Conservation (phyloP, 805 yeast species). For the Candida andamanensis region DNA sequence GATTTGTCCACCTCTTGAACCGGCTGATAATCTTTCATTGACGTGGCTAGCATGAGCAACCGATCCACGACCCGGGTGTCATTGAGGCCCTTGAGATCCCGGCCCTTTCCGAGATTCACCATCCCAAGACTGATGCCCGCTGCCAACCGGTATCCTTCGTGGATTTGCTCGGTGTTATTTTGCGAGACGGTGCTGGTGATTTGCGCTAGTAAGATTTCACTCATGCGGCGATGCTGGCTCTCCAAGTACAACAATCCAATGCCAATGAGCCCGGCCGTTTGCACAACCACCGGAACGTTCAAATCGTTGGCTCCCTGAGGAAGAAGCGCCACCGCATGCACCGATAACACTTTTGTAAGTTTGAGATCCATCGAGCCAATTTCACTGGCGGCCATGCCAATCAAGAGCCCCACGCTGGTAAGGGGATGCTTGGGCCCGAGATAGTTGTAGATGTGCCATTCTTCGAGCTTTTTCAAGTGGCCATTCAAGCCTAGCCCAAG, state of each 20-base stretch:
- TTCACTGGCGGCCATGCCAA: slow-evolving; percentile 91
- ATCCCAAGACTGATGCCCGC: slow-evolving; percentile 88
- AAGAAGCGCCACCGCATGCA: slow-evolving; percentile 84
- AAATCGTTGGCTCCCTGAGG: slow-evolving; percentile 90
- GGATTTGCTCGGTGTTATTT: slow-evolving; percentile 53
- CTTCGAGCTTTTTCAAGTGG: slow-evolving; percentile 75
- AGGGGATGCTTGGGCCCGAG: slow-evolving; percentile 82
- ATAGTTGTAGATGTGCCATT: slow-evolving; percentile 94
- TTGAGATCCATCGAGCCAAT: slow-evolving; percentile 80
- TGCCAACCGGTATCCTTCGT: slow-evolving; percentile 78
- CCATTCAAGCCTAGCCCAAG: slow-evolving; percentile 91
- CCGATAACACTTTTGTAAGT: slow-evolving; percentile 84
- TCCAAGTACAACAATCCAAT: slow-evolving; percentile 78
- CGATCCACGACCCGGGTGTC: slow-evolving; percentile 63
- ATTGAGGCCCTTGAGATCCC: slow-evolving; percentile 49
- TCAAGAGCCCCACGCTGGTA: slow-evolving; percentile 78
- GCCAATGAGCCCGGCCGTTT: slow-evolving; percentile 87
- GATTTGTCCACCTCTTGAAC: slow-evolving; percentile 56
- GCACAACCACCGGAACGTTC: slow-evolving; percentile 77
- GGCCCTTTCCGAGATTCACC: slow-evolving; percentile 75
- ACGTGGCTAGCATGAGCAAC: slow-evolving; percentile 52
- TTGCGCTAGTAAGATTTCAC: slow-evolving; percentile 71
- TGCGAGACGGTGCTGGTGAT: slow-evolving; percentile 49
- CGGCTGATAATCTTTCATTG: slow-evolving; percentile 60
- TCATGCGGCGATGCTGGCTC: slow-evolving; percentile 80